Evolutionary conservation across 2,329 filamentous ascomycete genomes (phyloP).

Genomic region (Biscogniauxia marginata): DNA sequence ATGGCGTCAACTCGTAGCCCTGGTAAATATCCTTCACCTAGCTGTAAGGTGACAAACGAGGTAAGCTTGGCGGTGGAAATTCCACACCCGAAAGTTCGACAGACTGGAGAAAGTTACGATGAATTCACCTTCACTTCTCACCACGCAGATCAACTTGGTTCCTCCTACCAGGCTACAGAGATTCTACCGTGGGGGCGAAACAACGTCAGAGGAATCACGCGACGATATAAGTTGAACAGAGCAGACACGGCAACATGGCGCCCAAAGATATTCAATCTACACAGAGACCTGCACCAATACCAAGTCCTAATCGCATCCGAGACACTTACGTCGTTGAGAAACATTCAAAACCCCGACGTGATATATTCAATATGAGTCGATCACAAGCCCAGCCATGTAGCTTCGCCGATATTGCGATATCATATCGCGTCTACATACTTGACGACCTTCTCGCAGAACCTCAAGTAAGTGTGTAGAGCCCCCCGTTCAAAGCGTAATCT

Average conservation of each 20-base stretch:
- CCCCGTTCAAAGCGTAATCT: too few species aligned
- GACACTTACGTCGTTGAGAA: not conserved
- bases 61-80: constrained; percentile 9
- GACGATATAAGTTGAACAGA: constrained; percentile 13
- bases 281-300: constrained; percentile 3
- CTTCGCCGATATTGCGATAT: constrained; percentile 25
- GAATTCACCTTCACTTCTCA: constrained; percentile 4
- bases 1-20: constrained; percentile 12
- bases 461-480: constrained; percentile 4
- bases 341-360: not conserved
- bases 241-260: constrained; percentile 10
- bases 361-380: constrained; percentile 15
- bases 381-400: constrained; percentile 15
- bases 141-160: constrained; percentile 5
- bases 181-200: constrained; percentile 10
- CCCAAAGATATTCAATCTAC: constrained; percentile 6
- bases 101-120: constrained; percentile 10
- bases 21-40: constrained; percentile 7
- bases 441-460: constrained; percentile 29
- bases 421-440: constrained; percentile 28
- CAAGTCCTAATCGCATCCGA: constrained; percentile 1
- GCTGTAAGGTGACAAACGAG: constrained; percentile 10
- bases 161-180: constrained; percentile 3
- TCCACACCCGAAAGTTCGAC: constrained; percentile 8
- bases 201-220: not conserved